Evolutionary conservation across 768 basidiomycete genomes (phyloP).

Genomic region (Amanita brunnescens): DNA sequence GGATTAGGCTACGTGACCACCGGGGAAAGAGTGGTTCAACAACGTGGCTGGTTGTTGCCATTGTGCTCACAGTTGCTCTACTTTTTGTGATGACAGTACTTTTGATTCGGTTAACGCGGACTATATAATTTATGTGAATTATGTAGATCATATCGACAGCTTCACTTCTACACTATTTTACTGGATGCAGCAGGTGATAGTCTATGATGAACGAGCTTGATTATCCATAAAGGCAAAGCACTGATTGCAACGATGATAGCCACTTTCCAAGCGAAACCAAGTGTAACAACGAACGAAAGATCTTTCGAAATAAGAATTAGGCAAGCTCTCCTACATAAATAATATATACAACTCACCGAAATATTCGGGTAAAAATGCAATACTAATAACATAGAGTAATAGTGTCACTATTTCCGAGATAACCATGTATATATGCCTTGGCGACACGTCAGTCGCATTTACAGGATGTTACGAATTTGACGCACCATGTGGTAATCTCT

Average conservation of each 20-base stretch:
- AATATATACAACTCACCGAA: constrained; percentile 61
- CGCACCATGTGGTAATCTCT: constrained; percentile 94
- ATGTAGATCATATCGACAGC: not conserved
- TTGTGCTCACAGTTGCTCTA: constrained; percentile 56
- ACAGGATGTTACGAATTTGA: not conserved
- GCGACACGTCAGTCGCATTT: not conserved
- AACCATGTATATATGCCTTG: constrained; percentile 93
- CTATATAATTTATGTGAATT: not conserved
- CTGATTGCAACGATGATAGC: constrained; percentile 93
- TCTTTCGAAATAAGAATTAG: constrained; percentile 42
- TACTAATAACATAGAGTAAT: constrained; percentile 81
- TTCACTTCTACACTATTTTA: constrained; percentile 57
- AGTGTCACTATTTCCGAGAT: constrained; percentile 86
- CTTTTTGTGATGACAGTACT: constrained; percentile 68
- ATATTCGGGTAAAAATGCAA: constrained; percentile 91
- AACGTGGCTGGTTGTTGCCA: constrained; percentile 61
- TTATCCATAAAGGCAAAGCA: constrained; percentile 82
- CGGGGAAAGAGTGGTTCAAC: constrained; percentile 57
- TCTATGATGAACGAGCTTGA: constrained; percentile 80
- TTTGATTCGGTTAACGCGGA: constrained; percentile 46
- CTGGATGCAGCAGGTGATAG: constrained; percentile 90
- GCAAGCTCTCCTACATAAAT: not conserved
- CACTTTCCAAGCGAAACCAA: constrained; percentile 89
- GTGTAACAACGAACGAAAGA: constrained; percentile 83
- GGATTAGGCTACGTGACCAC: constrained; percentile 51